These are phyloP conservation scores for Diplodia mutila DNA, from an alignment of 2,329 filamentous ascomycete genomes.

Conservation along the genomic window DNA sequence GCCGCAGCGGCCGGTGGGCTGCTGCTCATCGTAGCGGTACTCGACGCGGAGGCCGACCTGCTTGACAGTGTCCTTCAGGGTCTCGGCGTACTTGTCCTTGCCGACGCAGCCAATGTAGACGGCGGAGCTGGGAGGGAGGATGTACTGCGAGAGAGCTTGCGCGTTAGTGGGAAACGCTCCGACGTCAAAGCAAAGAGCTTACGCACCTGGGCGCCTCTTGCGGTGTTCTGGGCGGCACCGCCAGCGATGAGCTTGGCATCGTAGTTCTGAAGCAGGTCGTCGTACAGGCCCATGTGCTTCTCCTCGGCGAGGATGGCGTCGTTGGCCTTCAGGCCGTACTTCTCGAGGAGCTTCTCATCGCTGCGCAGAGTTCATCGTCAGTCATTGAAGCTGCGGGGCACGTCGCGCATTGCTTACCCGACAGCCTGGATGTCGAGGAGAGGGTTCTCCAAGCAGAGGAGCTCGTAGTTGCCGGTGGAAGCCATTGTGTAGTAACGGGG, in stretches of 20 bases:
- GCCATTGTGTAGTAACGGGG: slow-evolving; percentile 61
- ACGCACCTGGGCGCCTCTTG: slow-evolving; percentile 80
- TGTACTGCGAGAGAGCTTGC: slow-evolving; percentile 64
- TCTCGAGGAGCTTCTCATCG: slow-evolving; percentile 80
- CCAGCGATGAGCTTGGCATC: slow-evolving; percentile 94
- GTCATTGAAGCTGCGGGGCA: not conserved
- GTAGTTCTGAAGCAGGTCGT: slow-evolving; percentile 90
- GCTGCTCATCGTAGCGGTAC: slow-evolving; percentile 85
- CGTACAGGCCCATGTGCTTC: slow-evolving; percentile 86
- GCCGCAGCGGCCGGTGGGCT: slow-evolving; percentile 90
- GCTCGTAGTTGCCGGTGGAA: slow-evolving; percentile 76
- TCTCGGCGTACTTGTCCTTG: slow-evolving; percentile 92
- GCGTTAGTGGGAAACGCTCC: slow-evolving; percentile 16
- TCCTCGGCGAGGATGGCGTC: slow-evolving; percentile 96
- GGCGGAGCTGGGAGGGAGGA: slow-evolving; percentile 85
- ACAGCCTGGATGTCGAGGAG: slow-evolving; percentile 94
- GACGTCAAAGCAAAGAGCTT: slow-evolving; percentile 2
- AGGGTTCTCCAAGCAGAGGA: slow-evolving; percentile 96
- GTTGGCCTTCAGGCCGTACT: slow-evolving; percentile 93
- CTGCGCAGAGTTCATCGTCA: slow-evolving; percentile 52
- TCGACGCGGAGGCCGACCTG: slow-evolving; percentile 88
- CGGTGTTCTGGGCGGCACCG: slow-evolving; percentile 96
- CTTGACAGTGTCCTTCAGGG: slow-evolving; percentile 82
- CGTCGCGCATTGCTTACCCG: slow-evolving; percentile 53
- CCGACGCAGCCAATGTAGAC: slow-evolving; percentile 94